Conservation (phyloP, 2,329 filamentous ascomycete species). For the Plenodomus tracheiphilus region DNA sequence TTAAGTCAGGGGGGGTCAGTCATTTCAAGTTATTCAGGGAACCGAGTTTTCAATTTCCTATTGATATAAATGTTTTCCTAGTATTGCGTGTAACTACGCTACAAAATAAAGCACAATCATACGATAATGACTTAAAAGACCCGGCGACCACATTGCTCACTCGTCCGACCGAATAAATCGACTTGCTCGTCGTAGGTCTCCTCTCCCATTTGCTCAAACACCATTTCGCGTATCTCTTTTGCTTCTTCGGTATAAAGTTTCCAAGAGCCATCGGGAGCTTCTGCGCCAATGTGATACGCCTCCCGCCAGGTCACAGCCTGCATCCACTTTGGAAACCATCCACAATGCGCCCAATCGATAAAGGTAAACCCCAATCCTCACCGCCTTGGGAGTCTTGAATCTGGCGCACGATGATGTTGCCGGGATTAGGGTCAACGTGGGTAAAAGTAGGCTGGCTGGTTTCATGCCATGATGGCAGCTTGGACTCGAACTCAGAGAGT, state of each 20-base stretch:
- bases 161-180: neutral
- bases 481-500: too few species aligned
- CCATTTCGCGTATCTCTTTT: neutral
- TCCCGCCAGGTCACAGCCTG: neutral
- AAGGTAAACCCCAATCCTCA: neutral
- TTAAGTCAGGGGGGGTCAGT: too few species aligned
- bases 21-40: too few species aligned
- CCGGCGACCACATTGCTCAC: neutral
- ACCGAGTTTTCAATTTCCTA: too few species aligned
- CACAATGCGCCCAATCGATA: neutral
- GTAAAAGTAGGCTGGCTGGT: neutral
- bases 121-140: too few species aligned
- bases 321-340: neutral
- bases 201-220: neutral
- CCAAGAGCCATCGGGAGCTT: neutral
- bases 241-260: neutral
- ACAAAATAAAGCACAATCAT: too few species aligned
- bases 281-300: neutral
- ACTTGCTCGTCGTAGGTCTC: neutral
- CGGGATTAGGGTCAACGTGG: neutral
- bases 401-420: neutral
- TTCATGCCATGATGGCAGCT: too few species aligned
- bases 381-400: neutral
- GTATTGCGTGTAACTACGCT: too few species aligned
- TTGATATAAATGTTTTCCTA: too few species aligned